phyloP scores from a whole-genome alignment of 768 basidiomycete genomes.

The Amanita exitialis region DNA sequence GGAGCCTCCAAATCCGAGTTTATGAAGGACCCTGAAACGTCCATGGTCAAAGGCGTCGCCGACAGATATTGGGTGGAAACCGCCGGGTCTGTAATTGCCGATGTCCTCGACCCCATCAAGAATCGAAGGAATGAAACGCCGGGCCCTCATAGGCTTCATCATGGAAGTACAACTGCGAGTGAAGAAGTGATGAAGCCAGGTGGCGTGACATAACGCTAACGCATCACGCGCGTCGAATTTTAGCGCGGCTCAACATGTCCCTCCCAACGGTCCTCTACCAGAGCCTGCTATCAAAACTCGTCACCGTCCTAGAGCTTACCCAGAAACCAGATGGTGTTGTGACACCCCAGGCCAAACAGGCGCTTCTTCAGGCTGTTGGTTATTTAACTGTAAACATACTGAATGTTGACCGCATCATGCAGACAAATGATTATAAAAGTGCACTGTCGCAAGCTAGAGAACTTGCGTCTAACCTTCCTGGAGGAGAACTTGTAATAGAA shows the following conservation, averaged over 20 bases:
- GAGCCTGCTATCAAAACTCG: slow-evolving; percentile 47
- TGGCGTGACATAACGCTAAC: too few species aligned
- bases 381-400: not conserved
- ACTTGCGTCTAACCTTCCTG: slow-evolving; percentile 47
- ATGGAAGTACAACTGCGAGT: not conserved
- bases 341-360: slow-evolving; percentile 53
- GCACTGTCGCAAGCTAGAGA: slow-evolving; percentile 50
- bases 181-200: too few species aligned
- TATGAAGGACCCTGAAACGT: slow-evolving; percentile 36
- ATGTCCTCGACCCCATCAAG: slow-evolving; percentile 28
- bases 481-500: slow-evolving; percentile 58
- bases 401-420: not conserved
- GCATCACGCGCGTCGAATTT: too few species aligned
- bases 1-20: slow-evolving; percentile 36
- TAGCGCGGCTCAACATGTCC: too few species aligned
- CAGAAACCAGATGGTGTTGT: slow-evolving; percentile 43
- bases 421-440: slow-evolving; percentile 70
- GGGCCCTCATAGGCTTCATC: not conserved
- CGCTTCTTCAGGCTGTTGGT: slow-evolving; percentile 55
- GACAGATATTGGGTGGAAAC: slow-evolving; percentile 40
- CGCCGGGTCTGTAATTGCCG: slow-evolving; percentile 40
- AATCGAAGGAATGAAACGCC: slow-evolving; percentile 16
- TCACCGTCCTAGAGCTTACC: slow-evolving; percentile 49
- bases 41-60: slow-evolving; percentile 37
- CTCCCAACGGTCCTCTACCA: slow-evolving; percentile 44